Base-by-base conservation (phyloP, 768 basidiomycete genomes). In the Pholiota conissans region DNA sequence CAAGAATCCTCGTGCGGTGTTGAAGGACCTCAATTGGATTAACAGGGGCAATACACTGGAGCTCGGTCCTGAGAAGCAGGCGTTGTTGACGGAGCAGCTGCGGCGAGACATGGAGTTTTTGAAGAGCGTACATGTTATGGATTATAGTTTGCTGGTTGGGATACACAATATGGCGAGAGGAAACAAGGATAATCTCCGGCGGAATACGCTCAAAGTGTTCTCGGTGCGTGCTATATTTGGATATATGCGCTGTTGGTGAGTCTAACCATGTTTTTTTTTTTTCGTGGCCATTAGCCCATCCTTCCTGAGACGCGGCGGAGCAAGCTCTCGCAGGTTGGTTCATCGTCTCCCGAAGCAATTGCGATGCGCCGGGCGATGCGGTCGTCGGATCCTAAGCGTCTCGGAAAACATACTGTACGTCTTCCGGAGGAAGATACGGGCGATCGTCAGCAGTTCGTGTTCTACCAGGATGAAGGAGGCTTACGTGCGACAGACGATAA, bases 21-120 rank as follows among this genome's bases (percentile, higher is more conserved):
- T 98, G 59, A 99, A 99, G 73, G 97, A 99, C 68, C 74, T 97
- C 62, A 98, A 99, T 71, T 99, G 96, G 95, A 91, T 98, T 45
- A 84, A 90, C 55, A 78, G 93, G 2, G 76, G 76, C 6, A 86
- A 89, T 64, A 80, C 74, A 67, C 78, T 99, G 46, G 91, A 95
- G 71, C 73, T 98, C n/a, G 97, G 97, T 0, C 97, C 97, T 0
- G 95, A 98, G 76, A 99, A 98, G 74, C 77, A 91, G 46, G 93
- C 94, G 3, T 72, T 96, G 52, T 76, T 99, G 67, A 86, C 89
- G 11, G 97, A 98, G 71, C 97, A 99, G 76, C 73, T 99, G 34
- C 76, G 90, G 61, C 76, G 95, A 50, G 97, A 99, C 66, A 79
- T 87, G 20, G 93, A 92, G 73, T 84, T 98, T 63, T 72, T 99